Evolutionary conservation across 2,329 filamentous ascomycete genomes (phyloP).

Genomic region (Epichloe hybrida): DNA sequence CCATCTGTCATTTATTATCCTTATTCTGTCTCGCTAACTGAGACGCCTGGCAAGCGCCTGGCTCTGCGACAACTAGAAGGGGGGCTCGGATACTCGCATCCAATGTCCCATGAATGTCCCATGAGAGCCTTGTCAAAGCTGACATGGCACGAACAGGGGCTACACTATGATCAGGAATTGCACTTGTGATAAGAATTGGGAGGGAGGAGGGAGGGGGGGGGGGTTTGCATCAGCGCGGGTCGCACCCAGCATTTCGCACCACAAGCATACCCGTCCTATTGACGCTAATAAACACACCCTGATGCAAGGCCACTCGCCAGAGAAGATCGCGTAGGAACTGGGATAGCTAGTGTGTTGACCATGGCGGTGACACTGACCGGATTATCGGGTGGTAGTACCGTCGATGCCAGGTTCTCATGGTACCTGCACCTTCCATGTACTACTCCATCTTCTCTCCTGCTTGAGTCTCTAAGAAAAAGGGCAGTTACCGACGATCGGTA

Average conservation of each 20-base stretch:
- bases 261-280: not conserved
- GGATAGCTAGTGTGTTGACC: not conserved
- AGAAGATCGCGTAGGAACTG: slow-evolving; percentile 3
- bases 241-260: slow-evolving; percentile 3
- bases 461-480: not conserved
- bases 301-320: slow-evolving; percentile 5
- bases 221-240: not conserved
- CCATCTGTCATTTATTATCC: not conserved
- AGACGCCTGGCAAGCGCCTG: slow-evolving; percentile 4
- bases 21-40: slow-evolving; percentile 6
- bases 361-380: slow-evolving; percentile 1
- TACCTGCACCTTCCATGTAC: slow-evolving; percentile 1
- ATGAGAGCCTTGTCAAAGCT: not conserved
- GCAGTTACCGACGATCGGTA: not conserved
- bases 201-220: too few species aligned
- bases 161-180: not conserved
- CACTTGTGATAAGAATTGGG: not conserved
- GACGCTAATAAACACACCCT: not conserved
- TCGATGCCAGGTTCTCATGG: not conserved
- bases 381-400: slow-evolving; percentile 1
- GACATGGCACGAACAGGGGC: not conserved
- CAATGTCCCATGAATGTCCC: not conserved
- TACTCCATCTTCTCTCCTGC: not conserved
- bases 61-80: not conserved
- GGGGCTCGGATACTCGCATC: slow-evolving; percentile 5